phyloP scores from a whole-genome alignment of 768 basidiomycete species.

The Clavulina sp. region DNA sequence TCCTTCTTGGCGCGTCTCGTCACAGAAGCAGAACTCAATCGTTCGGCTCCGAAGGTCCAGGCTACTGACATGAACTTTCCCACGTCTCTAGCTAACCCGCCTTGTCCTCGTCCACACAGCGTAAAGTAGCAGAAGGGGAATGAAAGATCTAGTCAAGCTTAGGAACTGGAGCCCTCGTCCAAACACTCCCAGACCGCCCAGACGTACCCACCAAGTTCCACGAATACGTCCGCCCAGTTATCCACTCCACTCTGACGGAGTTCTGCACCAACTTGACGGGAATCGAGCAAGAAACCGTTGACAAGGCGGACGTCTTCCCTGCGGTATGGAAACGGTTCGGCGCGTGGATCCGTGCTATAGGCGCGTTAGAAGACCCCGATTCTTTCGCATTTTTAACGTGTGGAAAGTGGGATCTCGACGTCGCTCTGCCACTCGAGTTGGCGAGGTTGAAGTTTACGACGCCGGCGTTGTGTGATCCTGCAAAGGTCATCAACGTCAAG shows the following conservation, averaged over 20 bases:
- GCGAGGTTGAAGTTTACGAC: not conserved
- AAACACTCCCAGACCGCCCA: too few relatives aligned
- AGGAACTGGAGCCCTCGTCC: too few relatives aligned
- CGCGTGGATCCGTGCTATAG: not conserved
- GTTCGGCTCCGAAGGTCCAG: too few relatives aligned
- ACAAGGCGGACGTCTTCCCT: constrained; percentile 5
- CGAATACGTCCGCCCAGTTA: constrained; percentile 6
- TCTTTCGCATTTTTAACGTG: constrained; percentile 9
- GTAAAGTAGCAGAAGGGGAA: too few relatives aligned
- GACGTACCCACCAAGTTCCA: constrained; percentile 5
- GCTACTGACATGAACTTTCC: too few relatives aligned
- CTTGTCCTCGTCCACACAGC: too few relatives aligned
- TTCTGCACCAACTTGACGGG: constrained; percentile 11
- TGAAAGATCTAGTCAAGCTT: too few relatives aligned
- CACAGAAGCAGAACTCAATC: too few relatives aligned
- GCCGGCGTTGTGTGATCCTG: too few relatives aligned
- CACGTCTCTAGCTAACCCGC: too few relatives aligned
- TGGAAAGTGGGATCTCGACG: constrained; percentile 8
- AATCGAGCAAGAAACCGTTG: constrained; percentile 9
- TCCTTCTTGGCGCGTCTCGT: too few relatives aligned
- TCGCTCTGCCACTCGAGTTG: constrained; percentile 7
- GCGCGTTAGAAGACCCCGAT: not conserved
- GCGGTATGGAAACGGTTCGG: constrained; percentile 6
- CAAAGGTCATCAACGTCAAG: constrained; percentile 8
- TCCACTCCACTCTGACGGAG: constrained; percentile 4